These are phyloP conservation scores for Anthoceros angustus DNA, from an alignment of 225 moss, liverwort and hornwort species.

Conservation along the genomic window DNA sequence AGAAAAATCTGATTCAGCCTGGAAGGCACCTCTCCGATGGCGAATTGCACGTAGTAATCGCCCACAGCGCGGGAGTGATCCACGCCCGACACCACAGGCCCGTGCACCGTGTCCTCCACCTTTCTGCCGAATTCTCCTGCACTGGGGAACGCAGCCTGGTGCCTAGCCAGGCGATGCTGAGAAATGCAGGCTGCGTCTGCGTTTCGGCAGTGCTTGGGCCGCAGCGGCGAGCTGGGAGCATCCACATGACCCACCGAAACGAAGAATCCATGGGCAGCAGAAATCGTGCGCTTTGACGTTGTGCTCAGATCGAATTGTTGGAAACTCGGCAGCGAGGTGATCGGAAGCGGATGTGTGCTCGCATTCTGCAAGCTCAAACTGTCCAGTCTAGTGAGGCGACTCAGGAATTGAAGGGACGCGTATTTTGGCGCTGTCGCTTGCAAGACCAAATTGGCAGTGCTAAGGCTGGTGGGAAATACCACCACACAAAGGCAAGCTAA, in stretches of 20 bases:
- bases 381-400: too few relatives aligned
- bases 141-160: not conserved
- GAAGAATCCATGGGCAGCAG: not conserved
- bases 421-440: too few relatives aligned
- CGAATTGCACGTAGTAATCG: not conserved
- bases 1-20: not conserved
- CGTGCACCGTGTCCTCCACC: not conserved
- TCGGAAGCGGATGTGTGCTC: too few relatives aligned
- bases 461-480: too few relatives aligned
- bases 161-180: not conserved
- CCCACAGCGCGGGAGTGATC: not conserved
- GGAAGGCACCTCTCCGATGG: not conserved
- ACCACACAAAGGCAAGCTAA: too few relatives aligned
- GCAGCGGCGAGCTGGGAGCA: not conserved
- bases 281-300: too few relatives aligned
- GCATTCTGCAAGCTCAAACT: too few relatives aligned
- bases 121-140: not conserved
- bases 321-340: too few relatives aligned
- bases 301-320: too few relatives aligned
- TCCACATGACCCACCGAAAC: not conserved
- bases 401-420: too few relatives aligned
- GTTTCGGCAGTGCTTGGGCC: not conserved
- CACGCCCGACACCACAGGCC: not conserved
- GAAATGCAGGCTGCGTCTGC: not conserved
- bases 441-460: too few relatives aligned